phyloP scores from a whole-genome alignment of 192 early-diverging fungal species.

The Mortierella alpina region DNA sequence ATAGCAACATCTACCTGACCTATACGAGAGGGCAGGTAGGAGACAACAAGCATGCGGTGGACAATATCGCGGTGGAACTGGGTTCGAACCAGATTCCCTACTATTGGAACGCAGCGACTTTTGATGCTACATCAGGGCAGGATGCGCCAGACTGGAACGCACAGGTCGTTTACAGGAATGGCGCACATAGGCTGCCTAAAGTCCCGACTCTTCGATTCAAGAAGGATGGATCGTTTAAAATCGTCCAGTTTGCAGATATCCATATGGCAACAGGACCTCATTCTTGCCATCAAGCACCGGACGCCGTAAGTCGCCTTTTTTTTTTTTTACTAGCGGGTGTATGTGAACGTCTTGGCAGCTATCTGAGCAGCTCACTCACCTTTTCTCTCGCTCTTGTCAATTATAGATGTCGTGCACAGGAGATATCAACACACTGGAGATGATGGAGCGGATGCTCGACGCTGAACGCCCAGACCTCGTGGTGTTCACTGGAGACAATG shows the following conservation, averaged over 20 bases:
- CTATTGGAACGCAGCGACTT: slow-evolving; percentile 22
- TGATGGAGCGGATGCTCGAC: slow-evolving; percentile 56
- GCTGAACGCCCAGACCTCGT: slow-evolving; percentile 58
- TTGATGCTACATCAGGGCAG: slow-evolving; percentile 5
- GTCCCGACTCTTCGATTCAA: slow-evolving; percentile 39
- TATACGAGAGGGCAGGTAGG: slow-evolving; percentile 18
- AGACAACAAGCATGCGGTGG: slow-evolving; percentile 9
- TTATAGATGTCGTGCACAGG: slow-evolving; percentile 54
- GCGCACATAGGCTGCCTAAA: slow-evolving; percentile 15
- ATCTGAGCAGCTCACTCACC: neutral
- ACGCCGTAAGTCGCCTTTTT: slow-evolving; percentile 27
- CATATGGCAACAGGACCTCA: slow-evolving; percentile 58
- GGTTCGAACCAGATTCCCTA: slow-evolving; percentile 31
- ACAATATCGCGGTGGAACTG: slow-evolving; percentile 38
- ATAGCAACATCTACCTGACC: slow-evolving; percentile 32
- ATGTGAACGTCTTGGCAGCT: neutral
- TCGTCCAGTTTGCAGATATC: slow-evolving; percentile 60
- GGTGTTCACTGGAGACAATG: slow-evolving; percentile 59
- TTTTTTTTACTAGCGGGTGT: neutral
- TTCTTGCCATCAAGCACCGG: slow-evolving; percentile 47
- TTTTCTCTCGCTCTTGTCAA: neutral
- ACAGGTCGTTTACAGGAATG: slow-evolving; percentile 32
- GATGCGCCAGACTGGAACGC: slow-evolving; percentile 41
- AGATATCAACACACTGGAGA: slow-evolving; percentile 50
- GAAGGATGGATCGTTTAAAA: slow-evolving; percentile 57